Evolutionary conservation across 768 basidiomycete species (phyloP), one percentile per base, ranked within the genome.

Genomic region (Pleurotus pulmonarius): DNA sequence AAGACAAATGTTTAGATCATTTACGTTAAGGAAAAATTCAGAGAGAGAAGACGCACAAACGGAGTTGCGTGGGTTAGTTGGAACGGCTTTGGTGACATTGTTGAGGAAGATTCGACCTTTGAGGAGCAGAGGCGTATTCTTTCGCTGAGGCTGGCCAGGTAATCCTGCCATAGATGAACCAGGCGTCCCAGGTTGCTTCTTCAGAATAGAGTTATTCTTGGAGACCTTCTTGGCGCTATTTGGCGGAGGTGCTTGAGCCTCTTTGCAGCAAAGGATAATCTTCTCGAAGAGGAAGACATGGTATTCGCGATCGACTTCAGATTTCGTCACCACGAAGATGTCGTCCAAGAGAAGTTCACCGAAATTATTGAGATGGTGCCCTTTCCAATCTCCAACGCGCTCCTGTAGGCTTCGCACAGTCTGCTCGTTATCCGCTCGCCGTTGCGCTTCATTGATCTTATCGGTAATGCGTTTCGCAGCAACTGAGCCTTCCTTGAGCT

Each of bases 241-340:
- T 37, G 79, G 76, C 9, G 81, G 76, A 5, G 79, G 78, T 4
- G 78, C 77, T 13, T 79, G 67, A 5, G 89, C 88, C 69, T 98
- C 97, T 70, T 98, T 98, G 79, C 97, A 98, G 73, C 97, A 99
- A 18, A 98, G 82, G 61, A 99, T 94, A 71, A 99, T 99, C 75
- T 94, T 94, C 75, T 98, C 95, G 62, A 99, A 99, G 37, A 99
- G 78, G 80, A 98, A 99, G 57, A 99, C 95, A 63, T 96, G 94
- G 65, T 98, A 98, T 70, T 99, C 97, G 63, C 97, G 84, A 69
- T 98, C 94, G 64, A 94, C 90, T 58, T 95, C 94, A 48, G 88
- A 90, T 73, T 98, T 99, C 64, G 90, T 96, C 57, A 98, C 97
- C 57, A 88, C 85, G 70, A 98, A 98, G 56, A 94, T 83, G 68